Percentiles rank a stretch among this genome's conserved stretches.
Evolutionary conservation across 2,329 filamentous ascomycete species (phyloP).

Genomic region (Colletotrichum camelliae): DNA sequence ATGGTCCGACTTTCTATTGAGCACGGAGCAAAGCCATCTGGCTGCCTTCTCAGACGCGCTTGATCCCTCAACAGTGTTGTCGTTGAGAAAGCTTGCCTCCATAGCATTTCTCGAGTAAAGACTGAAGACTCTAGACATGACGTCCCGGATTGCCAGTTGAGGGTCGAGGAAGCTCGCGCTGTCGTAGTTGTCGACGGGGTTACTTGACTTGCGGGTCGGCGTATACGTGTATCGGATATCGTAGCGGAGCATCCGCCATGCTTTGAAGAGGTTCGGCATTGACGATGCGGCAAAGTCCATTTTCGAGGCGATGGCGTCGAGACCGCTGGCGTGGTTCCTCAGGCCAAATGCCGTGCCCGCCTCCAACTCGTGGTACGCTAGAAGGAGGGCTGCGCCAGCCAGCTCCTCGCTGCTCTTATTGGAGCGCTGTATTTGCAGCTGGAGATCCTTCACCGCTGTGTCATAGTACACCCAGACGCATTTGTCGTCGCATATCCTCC

Average conservation of each 20-base stretch:
- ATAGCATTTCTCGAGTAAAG: not conserved
- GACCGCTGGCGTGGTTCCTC: not conserved
- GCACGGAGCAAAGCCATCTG: not conserved
- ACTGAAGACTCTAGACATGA: not conserved
- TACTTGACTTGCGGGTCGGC: not conserved
- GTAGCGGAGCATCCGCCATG: constrained; percentile 12
- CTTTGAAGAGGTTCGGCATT: constrained; percentile 10
- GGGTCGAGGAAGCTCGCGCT: not conserved
- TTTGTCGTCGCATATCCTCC: not conserved
- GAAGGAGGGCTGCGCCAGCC: constrained; percentile 2
- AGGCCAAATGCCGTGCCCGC: constrained; percentile 1
- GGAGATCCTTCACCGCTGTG: not conserved
- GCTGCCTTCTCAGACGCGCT: constrained; percentile 8
- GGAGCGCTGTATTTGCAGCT: not conserved
- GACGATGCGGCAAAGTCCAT: not conserved
- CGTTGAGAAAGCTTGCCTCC: not conserved
- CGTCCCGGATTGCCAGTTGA: constrained; percentile 4
- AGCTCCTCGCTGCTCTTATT: not conserved
- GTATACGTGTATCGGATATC: not conserved
- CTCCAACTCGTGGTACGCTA: constrained; percentile 11
- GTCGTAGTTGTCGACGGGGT: not conserved
- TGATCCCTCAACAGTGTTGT: not conserved
- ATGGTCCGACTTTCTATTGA: not conserved
- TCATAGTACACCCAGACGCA: constrained; percentile 2
- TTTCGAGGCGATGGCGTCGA: constrained; percentile 2